A percentile compares a stretch with the other conserved stretches of the same genome.
These are phyloP conservation scores for Symmetrospora coprosmae DNA, from an alignment of 768 basidiomycete genomes.

Conservation along the genomic window DNA sequence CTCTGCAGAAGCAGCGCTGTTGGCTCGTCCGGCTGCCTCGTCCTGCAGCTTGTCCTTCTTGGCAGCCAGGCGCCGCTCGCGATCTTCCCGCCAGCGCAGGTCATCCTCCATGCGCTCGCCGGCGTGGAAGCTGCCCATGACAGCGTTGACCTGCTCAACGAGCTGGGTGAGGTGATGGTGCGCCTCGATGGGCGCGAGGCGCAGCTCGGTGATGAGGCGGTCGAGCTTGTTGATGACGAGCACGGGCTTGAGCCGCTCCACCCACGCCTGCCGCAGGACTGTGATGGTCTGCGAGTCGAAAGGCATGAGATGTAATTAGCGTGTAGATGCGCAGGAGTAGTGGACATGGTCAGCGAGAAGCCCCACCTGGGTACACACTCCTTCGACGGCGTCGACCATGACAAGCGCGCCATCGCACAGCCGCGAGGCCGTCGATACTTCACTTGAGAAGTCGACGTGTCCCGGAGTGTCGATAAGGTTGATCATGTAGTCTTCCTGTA, in stretches of 20 bases:
- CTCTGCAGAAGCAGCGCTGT: constrained; percentile 43
- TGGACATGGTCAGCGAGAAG: not conserved
- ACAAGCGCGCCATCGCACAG: constrained; percentile 91
- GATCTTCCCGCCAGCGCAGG: constrained; percentile 79
- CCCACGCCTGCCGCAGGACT: constrained; percentile 87
- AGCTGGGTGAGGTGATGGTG: constrained; percentile 85
- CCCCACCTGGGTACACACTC: constrained; percentile 87
- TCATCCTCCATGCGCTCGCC: constrained; percentile 95
- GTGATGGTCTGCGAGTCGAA: constrained; percentile 59
- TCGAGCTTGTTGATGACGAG: constrained; percentile 96
- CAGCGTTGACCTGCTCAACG: constrained; percentile 93
- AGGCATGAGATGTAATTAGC: constrained; percentile 13
- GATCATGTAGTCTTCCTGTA: constrained; percentile 58
- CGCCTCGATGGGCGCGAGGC: constrained; percentile 75
- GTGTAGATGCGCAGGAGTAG: not conserved
- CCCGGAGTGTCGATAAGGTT: constrained; percentile 98
- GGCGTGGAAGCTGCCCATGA: constrained; percentile 93
- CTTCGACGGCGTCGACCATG: constrained; percentile 90
- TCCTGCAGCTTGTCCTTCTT: constrained; percentile 47
- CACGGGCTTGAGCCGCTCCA: constrained; percentile 71
- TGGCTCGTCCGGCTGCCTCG: constrained; percentile 49
- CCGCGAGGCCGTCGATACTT: constrained; percentile 85
- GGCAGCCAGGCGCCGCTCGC: constrained; percentile 61
- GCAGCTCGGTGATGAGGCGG: constrained; percentile 81
- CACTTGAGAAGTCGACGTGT: constrained; percentile 95